Evolutionary conservation across 192 early-diverging fungal species (phyloP).

Genomic region (Glomus cerebriforme): DNA sequence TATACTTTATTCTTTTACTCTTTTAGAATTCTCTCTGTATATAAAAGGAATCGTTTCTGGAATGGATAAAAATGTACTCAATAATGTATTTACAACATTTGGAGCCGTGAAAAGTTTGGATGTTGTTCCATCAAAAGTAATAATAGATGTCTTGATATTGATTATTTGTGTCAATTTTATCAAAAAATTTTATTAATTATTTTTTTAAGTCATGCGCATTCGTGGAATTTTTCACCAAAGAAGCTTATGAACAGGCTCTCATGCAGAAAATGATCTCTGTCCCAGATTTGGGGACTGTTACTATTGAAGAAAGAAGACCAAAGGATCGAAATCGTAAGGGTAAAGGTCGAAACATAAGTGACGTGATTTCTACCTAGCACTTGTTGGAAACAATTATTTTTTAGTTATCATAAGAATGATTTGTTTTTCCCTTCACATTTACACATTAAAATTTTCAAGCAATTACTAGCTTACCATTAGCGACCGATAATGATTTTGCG

Average conservation of each 20-base stretch:
- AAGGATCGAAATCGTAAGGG: no score
- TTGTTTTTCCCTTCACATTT: no score
- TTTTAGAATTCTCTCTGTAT: conserved; percentile 65
- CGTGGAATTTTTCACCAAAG: conserved; percentile 69
- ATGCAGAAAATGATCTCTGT: conserved; percentile 49
- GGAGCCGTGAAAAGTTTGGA: conserved; percentile 64
- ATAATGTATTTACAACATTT: conserved; percentile 57
- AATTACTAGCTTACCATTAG: no score
- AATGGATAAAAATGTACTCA: conserved; percentile 52
- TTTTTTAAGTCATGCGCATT: conserved; percentile 60
- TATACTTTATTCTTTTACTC: conserved; percentile 34
- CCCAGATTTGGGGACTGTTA: conserved; percentile 43
- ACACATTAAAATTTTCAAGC: no score
- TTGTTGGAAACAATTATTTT: no score
- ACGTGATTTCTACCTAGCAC: no score
- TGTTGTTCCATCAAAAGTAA: conserved; percentile 35
- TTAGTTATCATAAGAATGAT: no score
- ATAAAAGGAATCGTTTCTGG: conserved; percentile 58
- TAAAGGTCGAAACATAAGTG: no score
- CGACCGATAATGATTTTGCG: no score
- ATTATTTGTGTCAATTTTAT: no score
- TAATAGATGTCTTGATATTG: background rate
- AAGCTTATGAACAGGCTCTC: conserved; percentile 65
- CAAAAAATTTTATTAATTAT: background rate
- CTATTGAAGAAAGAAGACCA: conserved; percentile 50